phyloP scores from a whole-genome alignment of 208 protist genomes.

The Tritrichomonas musculus region DNA sequence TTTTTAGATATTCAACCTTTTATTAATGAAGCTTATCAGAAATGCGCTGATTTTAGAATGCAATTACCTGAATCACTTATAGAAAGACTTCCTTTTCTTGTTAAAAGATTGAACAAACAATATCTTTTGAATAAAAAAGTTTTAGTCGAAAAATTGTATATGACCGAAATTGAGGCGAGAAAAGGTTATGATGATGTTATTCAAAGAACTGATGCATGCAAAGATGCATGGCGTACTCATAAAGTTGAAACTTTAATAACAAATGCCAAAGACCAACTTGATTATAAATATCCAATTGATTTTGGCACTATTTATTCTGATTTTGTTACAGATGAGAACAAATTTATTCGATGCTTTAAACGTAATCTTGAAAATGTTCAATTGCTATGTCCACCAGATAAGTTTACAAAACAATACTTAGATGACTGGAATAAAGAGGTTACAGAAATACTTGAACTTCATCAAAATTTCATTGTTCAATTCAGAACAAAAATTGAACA shows the following conservation, averaged over 20 bases:
- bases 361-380: not conserved
- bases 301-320: not conserved
- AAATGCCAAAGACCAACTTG: not conserved
- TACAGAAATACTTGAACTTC: not conserved
- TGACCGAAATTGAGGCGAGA: no score
- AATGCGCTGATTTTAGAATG: no score
- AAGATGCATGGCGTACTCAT: no score
- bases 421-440: not conserved
- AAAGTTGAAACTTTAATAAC: no score
- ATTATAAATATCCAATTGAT: not conserved
- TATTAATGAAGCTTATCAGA: no score
- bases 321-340: not conserved
- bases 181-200: not conserved
- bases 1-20: no score
- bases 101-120: not conserved
- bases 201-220: not conserved
- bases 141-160: not conserved
- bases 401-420: not conserved
- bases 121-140: not conserved
- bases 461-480: not conserved
- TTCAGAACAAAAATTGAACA: not conserved
- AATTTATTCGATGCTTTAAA: not conserved
- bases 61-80: no score
- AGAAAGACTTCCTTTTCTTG: not conserved
- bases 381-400: not conserved